Evolutionary conservation across 176 grass and related monocot genomes (phyloP).

Genomic region (Themeda triandra): DNA sequence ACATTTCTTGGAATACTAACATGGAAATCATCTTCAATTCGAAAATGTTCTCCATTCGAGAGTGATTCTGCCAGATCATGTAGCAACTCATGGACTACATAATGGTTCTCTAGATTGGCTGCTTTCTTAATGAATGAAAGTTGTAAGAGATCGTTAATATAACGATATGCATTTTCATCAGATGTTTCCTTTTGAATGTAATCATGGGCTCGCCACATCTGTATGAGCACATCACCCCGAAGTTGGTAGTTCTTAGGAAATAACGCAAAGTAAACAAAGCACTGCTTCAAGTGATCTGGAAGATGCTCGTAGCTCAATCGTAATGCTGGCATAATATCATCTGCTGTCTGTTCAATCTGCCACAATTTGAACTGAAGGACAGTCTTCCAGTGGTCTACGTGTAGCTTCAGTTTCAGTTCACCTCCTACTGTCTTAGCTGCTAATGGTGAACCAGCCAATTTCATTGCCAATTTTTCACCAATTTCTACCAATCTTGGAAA

Average conservation of each 20-base stretch:
- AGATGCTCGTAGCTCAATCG: constrained; percentile 45
- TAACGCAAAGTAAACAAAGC: constrained; percentile 48
- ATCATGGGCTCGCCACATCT: constrained; percentile 55
- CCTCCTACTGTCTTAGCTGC: constrained; percentile 36
- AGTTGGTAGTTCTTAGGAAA: constrained; percentile 43
- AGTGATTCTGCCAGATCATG: constrained; percentile 48
- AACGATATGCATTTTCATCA: constrained; percentile 28
- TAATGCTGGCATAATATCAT: constrained; percentile 53
- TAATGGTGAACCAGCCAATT: constrained; percentile 44
- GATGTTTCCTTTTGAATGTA: constrained; percentile 21
- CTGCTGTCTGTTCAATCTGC: constrained; percentile 27
- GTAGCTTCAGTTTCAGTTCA: neutral
- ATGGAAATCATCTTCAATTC: constrained; percentile 32
- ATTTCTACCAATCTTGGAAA: constrained; percentile 25
- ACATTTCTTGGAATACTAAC: constrained; percentile 21
- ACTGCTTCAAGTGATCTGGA: constrained; percentile 43
- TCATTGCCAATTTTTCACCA: constrained; percentile 9
- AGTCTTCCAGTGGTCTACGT: constrained; percentile 34
- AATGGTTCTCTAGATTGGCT: neutral
- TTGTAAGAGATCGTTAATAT: constrained; percentile 38
- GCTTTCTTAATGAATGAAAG: constrained; percentile 41
- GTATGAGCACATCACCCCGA: constrained; percentile 4
- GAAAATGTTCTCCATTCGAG: constrained; percentile 39
- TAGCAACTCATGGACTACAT: constrained; percentile 55
- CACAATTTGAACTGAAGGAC: constrained; percentile 36